phyloP scores from a whole-genome alignment of 2,329 filamentous ascomycete genomes.

The Sporothrix schenckii region DNA sequence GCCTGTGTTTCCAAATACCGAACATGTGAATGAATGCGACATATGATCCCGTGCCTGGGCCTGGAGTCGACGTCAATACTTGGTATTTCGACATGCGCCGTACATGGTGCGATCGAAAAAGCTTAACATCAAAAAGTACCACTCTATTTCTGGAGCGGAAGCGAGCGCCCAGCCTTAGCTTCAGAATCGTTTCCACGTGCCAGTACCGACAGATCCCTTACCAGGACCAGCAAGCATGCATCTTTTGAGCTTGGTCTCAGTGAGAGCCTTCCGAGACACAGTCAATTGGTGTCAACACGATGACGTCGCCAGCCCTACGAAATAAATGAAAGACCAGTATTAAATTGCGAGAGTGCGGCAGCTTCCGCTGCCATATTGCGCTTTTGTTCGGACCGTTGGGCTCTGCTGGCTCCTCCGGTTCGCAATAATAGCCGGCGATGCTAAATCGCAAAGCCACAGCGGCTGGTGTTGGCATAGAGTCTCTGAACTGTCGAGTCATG shows the following conservation, averaged over 20 bases:
- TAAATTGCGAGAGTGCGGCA: background rate
- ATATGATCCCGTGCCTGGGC: background rate
- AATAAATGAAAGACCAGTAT: background rate
- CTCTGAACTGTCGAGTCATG: background rate
- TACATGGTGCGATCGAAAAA: background rate
- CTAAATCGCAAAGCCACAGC: background rate
- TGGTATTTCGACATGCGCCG: too few species aligned
- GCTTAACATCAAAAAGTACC: background rate
- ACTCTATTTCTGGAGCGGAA: background rate
- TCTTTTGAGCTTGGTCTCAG: background rate
- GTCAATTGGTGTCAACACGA: background rate
- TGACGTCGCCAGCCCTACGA: background rate
- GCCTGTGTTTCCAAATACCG: background rate
- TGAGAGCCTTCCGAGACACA: background rate
- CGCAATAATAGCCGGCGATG: background rate
- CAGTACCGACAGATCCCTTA: background rate
- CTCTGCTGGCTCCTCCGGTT: background rate
- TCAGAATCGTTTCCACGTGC: background rate
- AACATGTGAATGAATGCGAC: background rate
- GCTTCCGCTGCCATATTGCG: background rate
- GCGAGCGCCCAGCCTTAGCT: conserved; percentile 15
- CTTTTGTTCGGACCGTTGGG: background rate
- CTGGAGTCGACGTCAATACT: background rate
- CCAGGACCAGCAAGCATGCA: background rate
- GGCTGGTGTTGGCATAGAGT: background rate